Base-by-base conservation (phyloP, 164 flowering plant genomes). In the Aristolochia contorta region DNA sequence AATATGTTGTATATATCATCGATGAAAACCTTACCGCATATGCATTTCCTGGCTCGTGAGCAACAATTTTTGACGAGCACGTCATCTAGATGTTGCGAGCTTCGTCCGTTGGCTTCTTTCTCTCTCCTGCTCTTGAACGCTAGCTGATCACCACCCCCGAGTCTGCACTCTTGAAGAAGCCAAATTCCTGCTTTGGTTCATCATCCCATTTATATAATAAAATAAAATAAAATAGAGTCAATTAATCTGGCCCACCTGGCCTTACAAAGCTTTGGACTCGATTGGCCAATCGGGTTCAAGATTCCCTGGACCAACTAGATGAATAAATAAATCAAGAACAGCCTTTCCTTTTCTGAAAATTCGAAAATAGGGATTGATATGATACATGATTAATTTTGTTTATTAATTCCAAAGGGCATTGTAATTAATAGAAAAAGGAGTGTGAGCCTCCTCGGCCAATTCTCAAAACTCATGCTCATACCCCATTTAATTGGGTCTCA, bases 21-120 rank as follows among this genome's bases (percentile, higher is more conserved):
- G 69, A 69, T 72, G 71, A 57, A 72, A 71, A 64, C 65, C 56
- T 64, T 65, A 59, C 64, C 66, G 67, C 57, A 24, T 49, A 46
- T 20, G 52, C 52, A 27, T 14, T n/a, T 45, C 61, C 51, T 18
- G 61, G 12, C 45, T 58, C 49, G 24, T n/a, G 37, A 32, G 27
- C 7, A 24, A 58, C 15, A 23, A 45, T 50, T 58, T 58, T 58
- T 16, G 50, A 43, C n/a, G 46, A 21, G 16, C 50, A 58, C 51
- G 50, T 45, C 61, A 58, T 58, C 25, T 45, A 1, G 16, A 58
- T n/a, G n/a, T n/a, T n/a, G 22, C 16, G 10, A 24, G 19, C 15
- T 54, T 54, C 16, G 33, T 37, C 43, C 43, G 30, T 27, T 5
- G 30, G 3, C 30, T 10, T 37, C 43, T 3, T 37, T 37, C 43